Evolutionary conservation across 176 grass and related monocot genomes (phyloP).

Genomic region (Aegilops umbellulata): DNA sequence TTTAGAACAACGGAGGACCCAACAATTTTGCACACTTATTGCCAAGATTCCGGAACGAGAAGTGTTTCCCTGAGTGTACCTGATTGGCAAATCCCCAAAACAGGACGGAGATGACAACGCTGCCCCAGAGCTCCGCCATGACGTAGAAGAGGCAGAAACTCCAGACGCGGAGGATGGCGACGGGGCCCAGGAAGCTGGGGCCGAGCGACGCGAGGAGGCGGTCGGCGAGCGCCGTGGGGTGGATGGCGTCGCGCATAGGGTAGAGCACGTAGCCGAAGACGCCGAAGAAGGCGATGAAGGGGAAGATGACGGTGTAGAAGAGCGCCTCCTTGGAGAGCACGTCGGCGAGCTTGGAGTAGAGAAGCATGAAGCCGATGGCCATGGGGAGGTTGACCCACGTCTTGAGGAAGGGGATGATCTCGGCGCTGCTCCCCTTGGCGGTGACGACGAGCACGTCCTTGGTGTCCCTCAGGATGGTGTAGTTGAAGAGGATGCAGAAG

Average conservation of each 20-base stretch:
- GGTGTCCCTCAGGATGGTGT: slow-evolving; percentile 96
- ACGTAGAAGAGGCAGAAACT: slow-evolving; percentile 98
- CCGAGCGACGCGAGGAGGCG: slow-evolving; percentile 62
- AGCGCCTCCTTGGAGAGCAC: slow-evolving; percentile 86
- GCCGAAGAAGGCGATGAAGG: slow-evolving; percentile 95
- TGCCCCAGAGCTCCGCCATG: slow-evolving; percentile 97
- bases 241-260: slow-evolving; percentile 79
- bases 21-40: not conserved
- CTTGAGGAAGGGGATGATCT: slow-evolving; percentile 99
- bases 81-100: slow-evolving; percentile 98
- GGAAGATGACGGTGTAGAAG: slow-evolving; percentile 94
- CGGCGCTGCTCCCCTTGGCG: slow-evolving; percentile 96
- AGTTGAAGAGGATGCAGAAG: slow-evolving; percentile 99
- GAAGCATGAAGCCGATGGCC: slow-evolving; percentile 95
- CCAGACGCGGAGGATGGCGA: slow-evolving; percentile 91
- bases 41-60: not conserved
- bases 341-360: slow-evolving; percentile 94
- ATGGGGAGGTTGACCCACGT: slow-evolving; percentile 98
- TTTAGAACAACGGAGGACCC: slow-evolving; percentile 6
- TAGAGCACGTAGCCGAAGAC: slow-evolving; percentile 78
- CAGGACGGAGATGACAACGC: slow-evolving; percentile 93
- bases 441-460: slow-evolving; percentile 98
- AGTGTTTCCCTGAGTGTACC: slow-evolving; percentile 29
- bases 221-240: slow-evolving; percentile 79
- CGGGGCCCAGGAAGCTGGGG: slow-evolving; percentile 77